These are phyloP conservation scores for Tuber calosporum DNA, from an alignment of 495 filamentous ascomycete genomes.

Conservation along the genomic window DNA sequence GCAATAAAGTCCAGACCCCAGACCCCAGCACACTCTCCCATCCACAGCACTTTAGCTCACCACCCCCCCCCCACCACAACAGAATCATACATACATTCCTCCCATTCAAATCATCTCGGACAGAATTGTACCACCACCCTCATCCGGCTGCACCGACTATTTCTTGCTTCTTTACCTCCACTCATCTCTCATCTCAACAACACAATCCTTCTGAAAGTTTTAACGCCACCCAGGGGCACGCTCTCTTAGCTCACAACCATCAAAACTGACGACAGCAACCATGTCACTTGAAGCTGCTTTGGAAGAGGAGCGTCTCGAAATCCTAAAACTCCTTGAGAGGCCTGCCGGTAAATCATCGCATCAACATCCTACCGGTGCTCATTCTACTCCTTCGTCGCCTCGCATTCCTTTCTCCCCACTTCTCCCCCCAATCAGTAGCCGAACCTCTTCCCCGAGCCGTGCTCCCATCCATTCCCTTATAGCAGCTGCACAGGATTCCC, in stretches of 20 bases:
- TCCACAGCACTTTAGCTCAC: neutral
- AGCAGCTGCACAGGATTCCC: constrained; percentile 21
- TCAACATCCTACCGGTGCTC: constrained; percentile 48
- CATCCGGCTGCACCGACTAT: constrained; percentile 6
- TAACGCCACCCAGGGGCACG: constrained; percentile 4
- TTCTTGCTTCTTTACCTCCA: constrained; percentile 7
- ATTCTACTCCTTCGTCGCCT: constrained; percentile 50
- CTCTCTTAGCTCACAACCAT: neutral
- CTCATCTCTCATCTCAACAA: neutral
- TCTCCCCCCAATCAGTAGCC: constrained; percentile 47
- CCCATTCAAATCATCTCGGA: constrained; percentile 2
- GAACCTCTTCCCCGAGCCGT: constrained; percentile 47
- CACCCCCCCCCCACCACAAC: neutral
- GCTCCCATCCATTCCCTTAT: constrained; percentile 36
- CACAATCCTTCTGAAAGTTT: constrained; percentile 13
- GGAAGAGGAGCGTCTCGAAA: constrained; percentile 65
- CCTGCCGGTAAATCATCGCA: constrained; percentile 34
- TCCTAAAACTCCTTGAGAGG: constrained; percentile 57
- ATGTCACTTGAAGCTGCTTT: constrained; percentile 63
- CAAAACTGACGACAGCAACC: neutral
- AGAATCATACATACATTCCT: neutral
- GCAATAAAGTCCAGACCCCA: neutral
- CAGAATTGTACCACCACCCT: constrained; percentile 15
- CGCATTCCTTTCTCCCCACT: constrained; percentile 43
- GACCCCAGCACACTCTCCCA: neutral